These are phyloP conservation scores for Colletotrichum sp. DNA, from an alignment of 2,329 filamentous ascomycete species.

Conservation along the genomic window DNA sequence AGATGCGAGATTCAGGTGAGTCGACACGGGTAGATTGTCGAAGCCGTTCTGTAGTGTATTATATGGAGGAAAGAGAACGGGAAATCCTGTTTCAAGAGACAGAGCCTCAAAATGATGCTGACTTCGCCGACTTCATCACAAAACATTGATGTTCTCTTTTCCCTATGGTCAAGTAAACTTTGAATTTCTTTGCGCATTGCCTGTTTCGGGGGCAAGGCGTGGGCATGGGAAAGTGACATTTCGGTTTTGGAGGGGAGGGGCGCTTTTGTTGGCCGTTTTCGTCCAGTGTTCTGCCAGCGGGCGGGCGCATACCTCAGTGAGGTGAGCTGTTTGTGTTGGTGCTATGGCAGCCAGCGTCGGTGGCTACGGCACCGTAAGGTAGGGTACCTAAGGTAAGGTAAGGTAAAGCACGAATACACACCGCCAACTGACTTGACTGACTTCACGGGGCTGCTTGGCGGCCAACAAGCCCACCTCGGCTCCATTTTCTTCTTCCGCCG, in stretches of 20 bases:
- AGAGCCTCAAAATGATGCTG: background rate
- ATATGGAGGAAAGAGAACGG: background rate
- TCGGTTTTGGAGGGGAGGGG: background rate
- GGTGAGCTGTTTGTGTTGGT: background rate
- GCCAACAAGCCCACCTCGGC: background rate
- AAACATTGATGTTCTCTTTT: background rate
- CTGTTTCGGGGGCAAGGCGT: background rate
- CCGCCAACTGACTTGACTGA: background rate
- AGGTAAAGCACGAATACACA: background rate
- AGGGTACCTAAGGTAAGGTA: too few species aligned
- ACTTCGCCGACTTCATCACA: background rate
- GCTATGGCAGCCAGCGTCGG: background rate
- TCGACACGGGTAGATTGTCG: constrained; percentile 19
- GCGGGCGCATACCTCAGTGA: background rate
- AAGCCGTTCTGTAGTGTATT: background rate
- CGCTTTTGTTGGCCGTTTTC: background rate
- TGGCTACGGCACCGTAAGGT: background rate
- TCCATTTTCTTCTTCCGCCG: background rate
- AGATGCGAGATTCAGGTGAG: constrained; percentile 21
- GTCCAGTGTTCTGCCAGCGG: background rate
- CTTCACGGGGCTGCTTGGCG: background rate
- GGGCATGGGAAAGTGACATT: constrained; percentile 6
- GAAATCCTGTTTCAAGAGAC: background rate
- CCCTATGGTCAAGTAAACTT: background rate
- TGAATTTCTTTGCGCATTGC: background rate